Evolutionary conservation across 2,329 filamentous ascomycete genomes (phyloP), one percentile per base, ranked within the genome.

Genomic region (Xylariomycetidae sp.): DNA sequence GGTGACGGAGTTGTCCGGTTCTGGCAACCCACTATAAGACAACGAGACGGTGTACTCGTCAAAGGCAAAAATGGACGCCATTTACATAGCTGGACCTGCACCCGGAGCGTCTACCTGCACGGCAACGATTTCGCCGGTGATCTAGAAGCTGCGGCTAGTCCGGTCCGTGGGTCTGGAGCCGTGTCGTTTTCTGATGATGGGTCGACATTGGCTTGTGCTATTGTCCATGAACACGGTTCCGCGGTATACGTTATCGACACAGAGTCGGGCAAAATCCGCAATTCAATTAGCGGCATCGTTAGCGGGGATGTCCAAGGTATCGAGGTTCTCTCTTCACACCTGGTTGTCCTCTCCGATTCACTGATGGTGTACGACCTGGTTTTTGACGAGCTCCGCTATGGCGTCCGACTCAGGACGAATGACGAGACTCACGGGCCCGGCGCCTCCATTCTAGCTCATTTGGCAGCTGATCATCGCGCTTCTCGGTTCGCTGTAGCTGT

Each of bases 361-460:
- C 68, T 95, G 7, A 70, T 77, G 25, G 80, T 95, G 22, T 95
- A 87, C 68, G 85, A 98, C 56, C 72, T 93, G 9, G 85, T 96
- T 6, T 70, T 79, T 31, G 85, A 94, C 49, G 73, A 81, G 47
- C 68, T 89, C 29, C 72, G 76, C 22, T 87, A 82, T 50, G 76
- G 76, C 30, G 67, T 83, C 31, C 63, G 71, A 17, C 62, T 88
- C 25, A 40, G 48, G 26, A 29, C 26, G 10, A 67, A 60, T 24
- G 57, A 23, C 7, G 50, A 57, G 8, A 46, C 57, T n/a, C 54
- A 54, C 14, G 50, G 40, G 4, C 37, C 40, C 36, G 29, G 59
- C 37, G 56, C 57, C 31, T 55, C 61, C 38, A 57, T 72, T 29
- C 61, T 80, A 42, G 64, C 74, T 34, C 80, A 83, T 35, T 67